These are phyloP conservation scores for Selaginella tamariscina DNA, from an alignment of 75 land plant genomes.

Conservation along the genomic window DNA sequence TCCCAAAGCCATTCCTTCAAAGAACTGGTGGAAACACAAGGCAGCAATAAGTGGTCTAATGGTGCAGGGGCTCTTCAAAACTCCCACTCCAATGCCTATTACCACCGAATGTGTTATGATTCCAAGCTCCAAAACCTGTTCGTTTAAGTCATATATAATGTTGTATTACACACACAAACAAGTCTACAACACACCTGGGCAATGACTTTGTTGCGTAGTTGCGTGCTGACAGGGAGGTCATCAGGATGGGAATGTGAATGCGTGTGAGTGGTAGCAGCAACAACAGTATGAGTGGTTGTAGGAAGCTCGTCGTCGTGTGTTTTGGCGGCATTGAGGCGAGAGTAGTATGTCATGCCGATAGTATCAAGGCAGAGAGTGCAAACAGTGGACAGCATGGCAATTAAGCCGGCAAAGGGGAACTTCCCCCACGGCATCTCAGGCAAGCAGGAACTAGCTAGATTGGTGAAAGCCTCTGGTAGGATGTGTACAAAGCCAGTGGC, in stretches of 20 bases:
- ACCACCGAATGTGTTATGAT: constrained; percentile 35
- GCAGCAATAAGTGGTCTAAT: constrained; percentile 31
- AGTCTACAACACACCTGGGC: neutral
- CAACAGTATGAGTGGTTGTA: neutral
- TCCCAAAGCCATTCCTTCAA: constrained; percentile 37
- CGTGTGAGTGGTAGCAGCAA: neutral
- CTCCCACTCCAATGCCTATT: constrained; percentile 32
- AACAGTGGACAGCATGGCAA: constrained; percentile 48
- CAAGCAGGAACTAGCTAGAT: constrained; percentile 28
- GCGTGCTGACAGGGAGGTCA: neutral
- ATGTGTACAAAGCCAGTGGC: constrained; percentile 52
- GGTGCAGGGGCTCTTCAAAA: constrained; percentile 25
- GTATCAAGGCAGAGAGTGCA: constrained; percentile 36
- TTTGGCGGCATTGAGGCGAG: constrained; percentile 7
- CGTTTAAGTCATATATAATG: neutral
- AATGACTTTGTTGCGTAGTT: neutral
- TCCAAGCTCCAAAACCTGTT: constrained; percentile 35
- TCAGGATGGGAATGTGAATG: neutral
- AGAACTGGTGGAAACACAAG: constrained; percentile 35
- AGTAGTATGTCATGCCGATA: constrained; percentile 32
- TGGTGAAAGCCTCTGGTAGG: constrained; percentile 35
- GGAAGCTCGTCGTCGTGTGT: neutral
- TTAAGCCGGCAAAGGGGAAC: constrained; percentile 50
- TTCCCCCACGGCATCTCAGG: constrained; percentile 26
- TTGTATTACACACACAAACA: neutral